These are phyloP conservation scores for Pichia sp. DNA, from an alignment of 1,139 yeast genomes.

Conservation along the genomic window DNA sequence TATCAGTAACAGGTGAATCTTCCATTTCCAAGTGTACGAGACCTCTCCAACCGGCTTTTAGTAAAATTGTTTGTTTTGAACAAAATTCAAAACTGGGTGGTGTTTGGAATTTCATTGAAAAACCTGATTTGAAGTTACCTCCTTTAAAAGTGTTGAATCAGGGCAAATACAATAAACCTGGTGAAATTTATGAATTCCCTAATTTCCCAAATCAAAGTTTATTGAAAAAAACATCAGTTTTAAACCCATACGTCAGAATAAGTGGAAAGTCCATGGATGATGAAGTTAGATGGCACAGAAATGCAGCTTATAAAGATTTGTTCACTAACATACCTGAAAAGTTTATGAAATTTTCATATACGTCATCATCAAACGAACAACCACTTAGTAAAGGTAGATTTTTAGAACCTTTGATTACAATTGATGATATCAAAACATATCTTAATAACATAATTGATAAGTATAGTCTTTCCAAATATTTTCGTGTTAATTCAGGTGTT, in stretches of 20 bases:
- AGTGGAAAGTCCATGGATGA: constrained; percentile 7
- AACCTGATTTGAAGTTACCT: constrained; percentile 28
- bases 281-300: constrained; percentile 18
- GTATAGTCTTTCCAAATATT: constrained; percentile 31
- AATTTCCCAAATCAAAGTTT: background rate
- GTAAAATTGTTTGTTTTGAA: constrained; percentile 35
- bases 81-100: constrained; percentile 40
- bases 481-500: constrained; percentile 34
- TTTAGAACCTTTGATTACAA: constrained; percentile 29
- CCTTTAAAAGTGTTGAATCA: constrained; percentile 2
- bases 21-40: constrained; percentile 15
- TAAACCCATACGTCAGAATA: constrained; percentile 10
- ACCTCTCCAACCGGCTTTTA: constrained; percentile 30
- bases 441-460: constrained; percentile 29
- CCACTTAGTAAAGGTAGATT: constrained; percentile 10
- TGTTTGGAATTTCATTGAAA: constrained; percentile 32
- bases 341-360: constrained; percentile 39
- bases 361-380: constrained; percentile 6
- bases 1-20: constrained; percentile 13
- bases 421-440: constrained; percentile 29
- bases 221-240: constrained; percentile 7
- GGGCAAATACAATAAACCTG: constrained; percentile 10
- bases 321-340: constrained; percentile 45
- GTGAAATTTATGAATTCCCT: constrained; percentile 13
- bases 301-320: constrained; percentile 35